A percentile compares a stretch with the other conserved stretches of the same genome.
Evolutionary conservation across 1,139 yeast genomes (phyloP).

Genomic region (Pichia sp.): DNA sequence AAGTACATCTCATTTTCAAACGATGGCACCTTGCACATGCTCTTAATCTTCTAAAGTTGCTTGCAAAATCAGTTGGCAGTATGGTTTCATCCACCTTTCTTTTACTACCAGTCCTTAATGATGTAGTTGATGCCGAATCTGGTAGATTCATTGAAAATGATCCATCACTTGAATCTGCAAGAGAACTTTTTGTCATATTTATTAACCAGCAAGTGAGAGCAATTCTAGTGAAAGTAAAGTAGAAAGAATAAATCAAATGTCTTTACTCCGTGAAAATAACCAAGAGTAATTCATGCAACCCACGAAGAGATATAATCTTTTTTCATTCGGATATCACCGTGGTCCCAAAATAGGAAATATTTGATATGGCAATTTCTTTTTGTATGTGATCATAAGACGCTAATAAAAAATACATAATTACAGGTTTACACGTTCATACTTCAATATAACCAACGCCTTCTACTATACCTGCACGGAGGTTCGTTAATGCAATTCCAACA

Average conservation of each 20-base stretch:
- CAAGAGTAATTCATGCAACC: not conserved
- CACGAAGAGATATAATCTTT: not conserved
- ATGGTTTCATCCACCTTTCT: not conserved
- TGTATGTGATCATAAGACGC: too few species aligned
- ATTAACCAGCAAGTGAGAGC: not conserved
- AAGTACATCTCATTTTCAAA: conserved; percentile 49
- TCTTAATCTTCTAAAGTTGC: conserved; percentile 31
- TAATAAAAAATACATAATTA: too few species aligned
- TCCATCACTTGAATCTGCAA: not conserved
- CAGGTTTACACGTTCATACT: not conserved
- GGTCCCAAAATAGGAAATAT: not conserved
- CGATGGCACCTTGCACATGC: conserved; percentile 57
- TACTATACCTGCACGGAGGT: conserved; percentile 60
- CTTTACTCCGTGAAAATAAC: not conserved
- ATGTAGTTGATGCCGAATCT: not conserved
- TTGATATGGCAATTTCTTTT: not conserved
- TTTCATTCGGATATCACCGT: not conserved
- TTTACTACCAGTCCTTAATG: not conserved
- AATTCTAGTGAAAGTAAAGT: not conserved
- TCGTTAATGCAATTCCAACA: conserved; percentile 56
- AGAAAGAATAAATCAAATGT: not conserved
- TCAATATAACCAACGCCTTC: conserved; percentile 30
- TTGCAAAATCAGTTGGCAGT: conserved; percentile 22
- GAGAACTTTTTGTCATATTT: not conserved
- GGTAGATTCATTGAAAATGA: not conserved